Evolutionary conservation across 805 yeast species (phyloP), one percentile per base, ranked within the genome.

Genomic region (Saturnispora serradocipensis): DNA sequence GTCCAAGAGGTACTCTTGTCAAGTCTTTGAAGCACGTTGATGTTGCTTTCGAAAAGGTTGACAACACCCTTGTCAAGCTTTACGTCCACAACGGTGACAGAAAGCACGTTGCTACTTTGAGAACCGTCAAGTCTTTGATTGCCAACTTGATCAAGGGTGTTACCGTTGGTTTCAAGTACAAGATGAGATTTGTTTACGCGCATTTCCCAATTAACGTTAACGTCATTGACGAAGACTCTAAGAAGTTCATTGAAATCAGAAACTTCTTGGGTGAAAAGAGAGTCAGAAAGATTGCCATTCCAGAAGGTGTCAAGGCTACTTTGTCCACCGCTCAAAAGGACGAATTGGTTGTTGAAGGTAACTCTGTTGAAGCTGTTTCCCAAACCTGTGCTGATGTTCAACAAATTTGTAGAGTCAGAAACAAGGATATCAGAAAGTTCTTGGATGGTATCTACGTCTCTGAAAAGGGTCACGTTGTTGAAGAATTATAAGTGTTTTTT

Each of bases 381-480:
- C 99, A 91, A 80, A 86, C 89, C 71, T 93, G 96, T 75, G 99
- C 99, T 69, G 97, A 89, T 72, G 81, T 93, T 68, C 97, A 91
- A 78, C 98, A 91, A 81, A 82, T 82, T 75, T 89, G 97, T 82
- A 84, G 95, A 75, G 98, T 89, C 72, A 87, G 96, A 82, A 91
- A 91, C 93, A 93, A 93, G 91, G 99, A 91, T 93, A 91, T 93
- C 90, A 88, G 99, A 80, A 91, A 91, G 84, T 91, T 91, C 84
- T 86, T 93, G 82, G 99, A 95, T 77, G 99, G 99, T 89, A 90
- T 91, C 80, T 91, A 91, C 76, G 99, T 91, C 68, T 90, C 97
- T 64, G 95, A 86, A 79, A 86, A 86, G 78, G 96, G 96, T 70
- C 78, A 78, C 73, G 80, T 91, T 71, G 86, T 76, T 60, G 87